phyloP scores from a whole-genome alignment of 1,284 basidiomycete species.

The Ustilago loliicola region DNA sequence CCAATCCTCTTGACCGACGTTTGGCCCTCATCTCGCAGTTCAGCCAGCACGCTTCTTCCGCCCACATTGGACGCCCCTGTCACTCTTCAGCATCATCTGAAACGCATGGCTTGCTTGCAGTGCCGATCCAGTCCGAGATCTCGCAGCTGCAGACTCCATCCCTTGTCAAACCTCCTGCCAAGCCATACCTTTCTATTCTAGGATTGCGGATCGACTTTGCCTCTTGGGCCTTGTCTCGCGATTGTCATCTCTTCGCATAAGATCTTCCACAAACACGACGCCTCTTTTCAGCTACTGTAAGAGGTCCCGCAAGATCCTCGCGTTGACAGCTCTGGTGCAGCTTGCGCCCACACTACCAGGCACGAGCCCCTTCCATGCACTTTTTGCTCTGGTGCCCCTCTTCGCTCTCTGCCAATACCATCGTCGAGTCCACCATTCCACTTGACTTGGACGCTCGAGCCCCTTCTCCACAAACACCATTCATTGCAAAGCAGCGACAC shows the following conservation, averaged over 20 bases:
- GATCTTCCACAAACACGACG: conserved; percentile 6
- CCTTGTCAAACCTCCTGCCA: conserved; percentile 1
- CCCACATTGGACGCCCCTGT: neutral
- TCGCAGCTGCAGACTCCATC: neutral
- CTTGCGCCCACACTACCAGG: neutral
- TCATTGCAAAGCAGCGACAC: neutral
- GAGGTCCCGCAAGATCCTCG: neutral
- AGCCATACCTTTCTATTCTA: neutral
- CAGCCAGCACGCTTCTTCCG: neutral
- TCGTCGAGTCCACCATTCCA: neutral
- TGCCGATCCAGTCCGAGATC: conserved; percentile 5
- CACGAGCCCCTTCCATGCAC: conserved; percentile 1
- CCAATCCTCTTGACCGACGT: neutral
- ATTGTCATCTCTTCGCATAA: neutral
- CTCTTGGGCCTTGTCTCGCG: neutral
- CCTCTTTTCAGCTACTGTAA: neutral
- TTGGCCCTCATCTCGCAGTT: neutral
- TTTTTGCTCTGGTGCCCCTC: neutral
- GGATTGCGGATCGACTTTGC: neutral
- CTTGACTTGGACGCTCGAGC: neutral
- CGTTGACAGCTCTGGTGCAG: neutral
- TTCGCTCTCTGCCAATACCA: neutral
- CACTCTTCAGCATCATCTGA: neutral
- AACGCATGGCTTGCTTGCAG: neutral
- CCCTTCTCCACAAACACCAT: neutral